A percentile compares a stretch with the other conserved stretches of the same genome.
Conservation (phyloP, 768 basidiomycete genomes). For the Boletus patriciae region DNA sequence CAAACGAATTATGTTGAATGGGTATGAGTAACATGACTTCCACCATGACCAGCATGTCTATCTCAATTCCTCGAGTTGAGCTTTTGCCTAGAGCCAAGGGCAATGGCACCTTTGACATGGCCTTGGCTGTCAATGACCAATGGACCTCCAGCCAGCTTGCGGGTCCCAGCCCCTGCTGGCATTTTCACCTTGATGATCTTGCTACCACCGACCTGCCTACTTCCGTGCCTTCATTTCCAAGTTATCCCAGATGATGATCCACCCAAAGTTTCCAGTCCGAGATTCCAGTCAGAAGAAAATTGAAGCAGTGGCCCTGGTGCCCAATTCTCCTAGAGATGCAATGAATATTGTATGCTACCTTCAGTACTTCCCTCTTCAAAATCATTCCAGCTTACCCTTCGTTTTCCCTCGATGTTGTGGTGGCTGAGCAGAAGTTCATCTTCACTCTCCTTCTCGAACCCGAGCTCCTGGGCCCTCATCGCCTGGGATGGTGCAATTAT, state of each 20-base stretch:
- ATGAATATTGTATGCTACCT: constrained; percentile 4
- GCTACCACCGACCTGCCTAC: constrained; percentile 14
- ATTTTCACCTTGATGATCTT: constrained; percentile 28
- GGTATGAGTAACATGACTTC: constrained; percentile 4
- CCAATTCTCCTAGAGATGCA: constrained; percentile 1
- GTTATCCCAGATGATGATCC: constrained; percentile 5
- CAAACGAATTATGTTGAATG: not conserved
- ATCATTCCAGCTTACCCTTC: constrained; percentile 4
- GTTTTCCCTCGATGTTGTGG: constrained; percentile 1
- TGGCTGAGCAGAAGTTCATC: constrained; percentile 14
- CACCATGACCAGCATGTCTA: constrained; percentile 4
- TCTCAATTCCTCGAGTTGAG: constrained; percentile 34
- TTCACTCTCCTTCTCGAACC: constrained; percentile 17
- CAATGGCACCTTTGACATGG: constrained; percentile 22
- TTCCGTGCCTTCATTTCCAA: constrained; percentile 13
- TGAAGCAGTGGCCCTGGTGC: constrained; percentile 1
- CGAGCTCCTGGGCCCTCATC: constrained; percentile 17
- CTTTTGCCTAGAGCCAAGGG: constrained; percentile 31
- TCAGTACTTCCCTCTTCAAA: not conserved
- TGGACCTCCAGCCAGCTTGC: constrained; percentile 4
- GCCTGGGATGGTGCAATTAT: constrained; percentile 4
- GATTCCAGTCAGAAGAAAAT: constrained; percentile 26
- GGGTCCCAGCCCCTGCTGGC: not conserved
- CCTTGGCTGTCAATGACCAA: constrained; percentile 26
- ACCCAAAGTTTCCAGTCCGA: constrained; percentile 10